Base-by-base conservation (phyloP, 2,329 filamentous ascomycete genomes). In the Aspergillus persii region DNA sequence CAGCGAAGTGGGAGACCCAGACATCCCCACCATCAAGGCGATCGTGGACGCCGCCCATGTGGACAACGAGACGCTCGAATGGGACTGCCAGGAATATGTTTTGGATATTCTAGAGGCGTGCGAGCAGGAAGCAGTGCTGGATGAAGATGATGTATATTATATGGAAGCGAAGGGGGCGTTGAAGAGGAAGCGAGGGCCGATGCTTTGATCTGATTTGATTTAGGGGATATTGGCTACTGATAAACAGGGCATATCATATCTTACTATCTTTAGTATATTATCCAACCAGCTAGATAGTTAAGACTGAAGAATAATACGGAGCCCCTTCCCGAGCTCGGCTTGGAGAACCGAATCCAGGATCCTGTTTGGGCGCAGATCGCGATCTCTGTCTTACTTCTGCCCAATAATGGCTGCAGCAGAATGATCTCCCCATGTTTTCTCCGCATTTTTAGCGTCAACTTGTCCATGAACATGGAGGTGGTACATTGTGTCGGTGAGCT, bases 51-150 rank as follows among this genome's bases (percentile, higher is more conserved):
- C 50, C 15, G 62, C 57, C 2, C 46, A 29, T 2, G 64, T 68
- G 3, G 67, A 69, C 47, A 68, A 68, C 31, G 55, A 64, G 31
- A 68, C 65, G 2, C 56, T 66, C 1, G 60, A 64, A 41, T 69
- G 63, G 67, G 64, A 69, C 50, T 68, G 61, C 53, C 65, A 68
- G 55, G 64, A 67, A 11, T 69, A 68, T 51, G 64, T 68, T 46
- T 36, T 68, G 12, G 65, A 69, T 8, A 58, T 68, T 6, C 33
- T 68, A 1, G 63, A 67, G 18, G 50, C 46, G 6, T 60, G 59
- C n/a, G 61, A 66, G 33, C 36, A 54, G 18, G 63, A 66, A 26
- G 62, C 54, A 7, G 56, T 66, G 31, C 26, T 68, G 1, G 65
- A 66, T 12, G 54, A 62, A 4, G 59, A 61, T 4, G 62, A 66